phyloP scores from a whole-genome alignment of 192 early-diverging fungal species.

The Rhizoclosmatium globosum region DNA sequence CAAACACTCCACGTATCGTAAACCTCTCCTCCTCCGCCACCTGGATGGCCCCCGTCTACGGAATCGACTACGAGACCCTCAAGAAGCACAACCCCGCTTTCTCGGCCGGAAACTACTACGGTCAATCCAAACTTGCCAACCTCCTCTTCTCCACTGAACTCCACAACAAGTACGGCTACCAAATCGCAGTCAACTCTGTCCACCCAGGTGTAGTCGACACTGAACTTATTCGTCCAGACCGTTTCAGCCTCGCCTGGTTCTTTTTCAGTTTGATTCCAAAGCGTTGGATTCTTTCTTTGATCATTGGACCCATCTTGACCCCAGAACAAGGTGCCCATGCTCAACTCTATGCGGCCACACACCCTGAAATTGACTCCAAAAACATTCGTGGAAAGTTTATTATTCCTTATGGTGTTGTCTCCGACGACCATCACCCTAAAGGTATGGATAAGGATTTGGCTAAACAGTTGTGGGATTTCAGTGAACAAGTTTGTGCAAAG shows the following conservation, averaged over 20 bases:
- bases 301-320: not conserved
- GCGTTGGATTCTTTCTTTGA: not conserved
- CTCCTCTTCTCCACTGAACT: constrained; percentile 28
- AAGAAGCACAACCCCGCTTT: not conserved
- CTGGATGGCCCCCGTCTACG: not conserved
- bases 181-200: constrained; percentile 49
- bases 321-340: constrained; percentile 45
- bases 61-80: constrained; percentile 32
- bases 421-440: not conserved
- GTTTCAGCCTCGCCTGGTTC: constrained; percentile 14
- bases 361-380: constrained; percentile 50
- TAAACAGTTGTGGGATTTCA: constrained; percentile 43
- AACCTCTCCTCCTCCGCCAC: constrained; percentile 33
- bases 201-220: constrained; percentile 65
- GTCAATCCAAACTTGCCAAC: not conserved
- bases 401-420: constrained; percentile 3
- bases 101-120: not conserved
- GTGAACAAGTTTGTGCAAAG: not conserved
- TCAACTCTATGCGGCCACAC: constrained; percentile 47
- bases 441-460: constrained; percentile 29
- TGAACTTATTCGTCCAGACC: constrained; percentile 35
- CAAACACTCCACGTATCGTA: constrained; percentile 25
- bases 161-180: constrained; percentile 31
- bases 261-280: not conserved
- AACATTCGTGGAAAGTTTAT: not conserved